Percentiles rank a stretch among this genome's conserved stretches.
phyloP scores from a whole-genome alignment of 2,329 filamentous ascomycete species.

The Claviceps purpurea region DNA sequence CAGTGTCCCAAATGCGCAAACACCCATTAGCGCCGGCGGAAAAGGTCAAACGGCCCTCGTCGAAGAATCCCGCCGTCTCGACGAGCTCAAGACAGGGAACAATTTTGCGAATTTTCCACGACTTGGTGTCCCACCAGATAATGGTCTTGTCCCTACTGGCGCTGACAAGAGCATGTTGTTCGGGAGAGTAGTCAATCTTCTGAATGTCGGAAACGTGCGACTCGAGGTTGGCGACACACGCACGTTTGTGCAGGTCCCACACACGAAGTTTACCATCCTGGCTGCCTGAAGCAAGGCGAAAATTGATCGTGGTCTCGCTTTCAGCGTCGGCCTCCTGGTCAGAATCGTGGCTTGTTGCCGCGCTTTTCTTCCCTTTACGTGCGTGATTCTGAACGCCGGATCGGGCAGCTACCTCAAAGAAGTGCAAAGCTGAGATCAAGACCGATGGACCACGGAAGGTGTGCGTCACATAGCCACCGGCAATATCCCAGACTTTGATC shows the following conservation, averaged over 20 bases:
- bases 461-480: slow-evolving; percentile 81
- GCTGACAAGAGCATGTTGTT: slow-evolving; percentile 65
- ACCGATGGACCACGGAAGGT: slow-evolving; percentile 90
- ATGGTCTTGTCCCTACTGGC: slow-evolving; percentile 87
- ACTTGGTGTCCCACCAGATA: slow-evolving; percentile 77
- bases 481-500: slow-evolving; percentile 94
- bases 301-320: slow-evolving; percentile 36
- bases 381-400: slow-evolving; percentile 14
- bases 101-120: slow-evolving; percentile 71
- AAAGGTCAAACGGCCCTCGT: slow-evolving; percentile 58
- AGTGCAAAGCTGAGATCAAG: slow-evolving; percentile 77
- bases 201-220: slow-evolving; percentile 95
- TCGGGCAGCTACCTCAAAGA: slow-evolving; percentile 61
- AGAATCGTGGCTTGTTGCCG: slow-evolving; percentile 19
- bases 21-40: slow-evolving; percentile 76
- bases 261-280: slow-evolving; percentile 88
- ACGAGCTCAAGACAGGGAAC: slow-evolving; percentile 76
- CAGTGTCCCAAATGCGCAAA: slow-evolving; percentile 71
- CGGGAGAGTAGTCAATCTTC: slow-evolving; percentile 64
- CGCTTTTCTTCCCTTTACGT: slow-evolving; percentile 22
- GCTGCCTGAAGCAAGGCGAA: slow-evolving; percentile 76
- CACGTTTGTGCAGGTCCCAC: slow-evolving; percentile 82
- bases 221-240: slow-evolving; percentile 63
- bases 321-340: slow-evolving; percentile 28
- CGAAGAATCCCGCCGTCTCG: slow-evolving; percentile 70